Evolutionary conservation across 495 filamentous ascomycete species (phyloP).

Genomic region (Neurospora tetrasperma): DNA sequence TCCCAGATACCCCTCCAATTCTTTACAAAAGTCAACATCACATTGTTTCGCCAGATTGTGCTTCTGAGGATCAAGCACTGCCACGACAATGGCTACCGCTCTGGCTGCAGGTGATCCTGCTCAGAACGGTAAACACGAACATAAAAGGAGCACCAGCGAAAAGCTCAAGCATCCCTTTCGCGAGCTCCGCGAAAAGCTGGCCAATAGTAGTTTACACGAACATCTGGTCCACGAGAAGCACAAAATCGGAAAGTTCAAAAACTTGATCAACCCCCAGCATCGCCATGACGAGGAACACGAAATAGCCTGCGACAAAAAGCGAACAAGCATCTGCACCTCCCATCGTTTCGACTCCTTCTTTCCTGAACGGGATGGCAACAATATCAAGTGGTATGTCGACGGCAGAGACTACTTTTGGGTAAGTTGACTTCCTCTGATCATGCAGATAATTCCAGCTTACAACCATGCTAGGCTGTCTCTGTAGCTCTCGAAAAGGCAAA

Average conservation of each 20-base stretch:
- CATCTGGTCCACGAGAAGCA: slow-evolving; percentile 41
- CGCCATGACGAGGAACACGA: slow-evolving; percentile 94
- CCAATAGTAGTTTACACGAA: slow-evolving; percentile 17
- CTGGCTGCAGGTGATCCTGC: slow-evolving; percentile 1
- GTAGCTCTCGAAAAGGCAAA: slow-evolving; percentile 76
- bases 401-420: slow-evolving; percentile 86
- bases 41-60: neutral
- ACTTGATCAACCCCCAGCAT: slow-evolving; percentile 74
- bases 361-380: slow-evolving; percentile 72
- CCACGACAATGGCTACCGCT: neutral
- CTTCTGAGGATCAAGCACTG: neutral
- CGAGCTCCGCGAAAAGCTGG: slow-evolving; percentile 37
- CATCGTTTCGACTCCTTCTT: slow-evolving; percentile 86
- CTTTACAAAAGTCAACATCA: neutral
- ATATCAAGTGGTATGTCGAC: slow-evolving; percentile 95
- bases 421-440: slow-evolving; percentile 8
- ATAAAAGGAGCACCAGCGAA: slow-evolving; percentile 12
- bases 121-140: slow-evolving; percentile 7
- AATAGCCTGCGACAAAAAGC: slow-evolving; percentile 68
- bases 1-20: neutral
- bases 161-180: slow-evolving; percentile 31
- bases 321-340: slow-evolving; percentile 56
- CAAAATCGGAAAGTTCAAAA: slow-evolving; percentile 45
- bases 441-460: neutral
- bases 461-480: slow-evolving; percentile 52